Conservation (phyloP, 202 grass and related monocot genomes). For the Brachypodium distachyon region DNA sequence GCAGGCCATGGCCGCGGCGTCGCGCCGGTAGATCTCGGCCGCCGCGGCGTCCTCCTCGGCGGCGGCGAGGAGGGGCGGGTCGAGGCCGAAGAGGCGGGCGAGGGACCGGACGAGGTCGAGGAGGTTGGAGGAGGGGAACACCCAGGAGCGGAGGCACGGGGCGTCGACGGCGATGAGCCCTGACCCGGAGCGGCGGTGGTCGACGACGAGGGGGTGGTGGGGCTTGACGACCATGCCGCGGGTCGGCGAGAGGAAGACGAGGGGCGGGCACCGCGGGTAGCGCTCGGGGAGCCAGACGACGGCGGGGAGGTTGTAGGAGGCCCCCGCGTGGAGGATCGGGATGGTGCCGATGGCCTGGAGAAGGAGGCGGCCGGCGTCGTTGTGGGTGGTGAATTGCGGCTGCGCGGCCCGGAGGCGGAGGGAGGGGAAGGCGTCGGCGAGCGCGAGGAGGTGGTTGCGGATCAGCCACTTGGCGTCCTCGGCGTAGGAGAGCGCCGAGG, state of each 20-base stretch:
- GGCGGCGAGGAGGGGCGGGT: background rate
- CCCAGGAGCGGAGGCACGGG: background rate
- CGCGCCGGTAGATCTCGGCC: conserved; percentile 69
- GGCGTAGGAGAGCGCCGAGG: conserved; percentile 15
- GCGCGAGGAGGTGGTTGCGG: conserved; percentile 26
- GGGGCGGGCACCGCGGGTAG: conserved; percentile 69
- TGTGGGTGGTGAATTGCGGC: conserved; percentile 91
- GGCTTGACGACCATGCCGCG: conserved; percentile 85
- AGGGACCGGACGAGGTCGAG: background rate
- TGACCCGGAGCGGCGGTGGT: too few relatives aligned
- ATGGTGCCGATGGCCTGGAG: conserved; percentile 83
- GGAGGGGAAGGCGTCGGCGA: conserved; percentile 35
- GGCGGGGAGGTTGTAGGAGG: conserved; percentile 66
- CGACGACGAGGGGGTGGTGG: conserved; percentile 68
- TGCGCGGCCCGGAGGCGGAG: conserved; percentile 34
- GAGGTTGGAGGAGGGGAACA: background rate
- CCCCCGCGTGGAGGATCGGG: conserved; percentile 66
- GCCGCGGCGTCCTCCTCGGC: conserved; percentile 55
- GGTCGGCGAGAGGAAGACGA: conserved; percentile 71
- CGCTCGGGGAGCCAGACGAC: conserved; percentile 84
- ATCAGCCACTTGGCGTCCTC: background rate
- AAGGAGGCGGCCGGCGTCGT: conserved; percentile 75
- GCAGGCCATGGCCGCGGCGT: conserved; percentile 49
- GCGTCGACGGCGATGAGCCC: conserved; percentile 40
- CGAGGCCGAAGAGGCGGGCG: background rate